These are phyloP conservation scores for Apophysomyces ossiformis DNA, from an alignment of 371 early-diverging fungal species.

Conservation along the genomic window DNA sequence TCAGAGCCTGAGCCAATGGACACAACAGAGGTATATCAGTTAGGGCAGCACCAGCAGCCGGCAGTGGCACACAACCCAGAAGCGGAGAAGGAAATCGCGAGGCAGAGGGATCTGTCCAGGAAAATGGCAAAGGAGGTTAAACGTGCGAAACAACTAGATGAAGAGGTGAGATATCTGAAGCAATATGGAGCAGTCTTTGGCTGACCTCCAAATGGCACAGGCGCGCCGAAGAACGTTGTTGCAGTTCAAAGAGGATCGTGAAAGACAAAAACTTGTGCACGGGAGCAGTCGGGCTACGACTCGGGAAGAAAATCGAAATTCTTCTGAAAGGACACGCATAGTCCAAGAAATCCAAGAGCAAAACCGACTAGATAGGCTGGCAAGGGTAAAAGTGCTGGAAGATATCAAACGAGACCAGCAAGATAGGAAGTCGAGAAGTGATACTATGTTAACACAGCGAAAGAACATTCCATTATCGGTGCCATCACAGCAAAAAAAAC, in stretches of 20 bases:
- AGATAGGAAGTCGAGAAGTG: slow-evolving; percentile 16
- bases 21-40: no score
- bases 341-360: slow-evolving; percentile 42
- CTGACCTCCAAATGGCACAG: slow-evolving; percentile 11
- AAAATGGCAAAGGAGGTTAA: slow-evolving; percentile 24
- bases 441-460: background rate
- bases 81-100: slow-evolving; percentile 13
- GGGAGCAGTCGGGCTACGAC: background rate
- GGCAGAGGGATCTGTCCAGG: slow-evolving; percentile 16
- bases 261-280: slow-evolving; percentile 17
- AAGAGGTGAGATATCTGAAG: slow-evolving; percentile 18
- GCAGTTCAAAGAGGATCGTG: slow-evolving; percentile 33
- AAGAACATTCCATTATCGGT: background rate
- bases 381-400: slow-evolving; percentile 22
- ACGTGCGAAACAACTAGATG: slow-evolving; percentile 18
- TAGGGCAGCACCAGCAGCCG: background rate
- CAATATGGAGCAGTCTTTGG: background rate
- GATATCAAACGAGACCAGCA: slow-evolving; percentile 39
- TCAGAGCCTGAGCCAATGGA: no score
- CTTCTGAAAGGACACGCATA: slow-evolving; percentile 6
- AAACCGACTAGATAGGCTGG: slow-evolving; percentile 44
- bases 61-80: slow-evolving; percentile 6
- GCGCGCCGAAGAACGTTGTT: slow-evolving; percentile 22
- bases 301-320: background rate
- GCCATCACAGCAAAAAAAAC: background rate